Conservation (phyloP, 2,329 filamentous ascomycete genomes). For the Colletotrichum tanaceti region DNA sequence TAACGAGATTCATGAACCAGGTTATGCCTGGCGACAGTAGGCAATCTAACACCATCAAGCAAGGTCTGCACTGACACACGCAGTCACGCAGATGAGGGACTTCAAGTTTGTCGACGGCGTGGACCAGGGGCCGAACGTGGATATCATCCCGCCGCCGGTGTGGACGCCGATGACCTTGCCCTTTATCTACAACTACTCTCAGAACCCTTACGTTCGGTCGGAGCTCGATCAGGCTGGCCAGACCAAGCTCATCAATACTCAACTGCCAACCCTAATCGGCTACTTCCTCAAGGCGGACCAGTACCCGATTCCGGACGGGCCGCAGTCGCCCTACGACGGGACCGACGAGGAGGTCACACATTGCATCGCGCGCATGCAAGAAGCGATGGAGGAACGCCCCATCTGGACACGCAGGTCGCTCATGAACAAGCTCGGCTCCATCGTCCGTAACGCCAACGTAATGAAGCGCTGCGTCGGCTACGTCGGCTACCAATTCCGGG, state of each 20-base stretch:
- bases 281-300: conserved; percentile 71
- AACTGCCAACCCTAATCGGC: conserved; percentile 67
- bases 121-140: conserved; percentile 67
- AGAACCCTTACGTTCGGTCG: conserved; percentile 81
- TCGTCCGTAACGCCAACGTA: conserved; percentile 63
- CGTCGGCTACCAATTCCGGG: conserved; percentile 91
- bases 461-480: conserved; percentile 84
- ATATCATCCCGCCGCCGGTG: conserved; percentile 83
- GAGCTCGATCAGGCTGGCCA: conserved; percentile 67
- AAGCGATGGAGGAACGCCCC: conserved; percentile 78
- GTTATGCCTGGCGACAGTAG: conserved; percentile 78
- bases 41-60: conserved; percentile 16
- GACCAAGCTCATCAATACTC: conserved; percentile 66
- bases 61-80: conserved; percentile 57
- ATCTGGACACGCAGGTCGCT: conserved; percentile 89
- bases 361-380: conserved; percentile 72
- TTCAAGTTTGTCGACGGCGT: conserved; percentile 73
- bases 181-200: conserved; percentile 84
- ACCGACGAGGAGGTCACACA: conserved; percentile 71
- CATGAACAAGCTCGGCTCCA: conserved; percentile 74
- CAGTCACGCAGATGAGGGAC: conserved; percentile 58
- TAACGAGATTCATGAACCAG: conserved; percentile 76
- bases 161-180: conserved; percentile 80
- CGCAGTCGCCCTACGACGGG: conserved; percentile 68
- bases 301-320: conserved; percentile 71